Percentiles rank a stretch among this genome's conserved stretches.
Conservation (phyloP, 352 stramenopile genomes). For the Globisporangium spiculum region DNA sequence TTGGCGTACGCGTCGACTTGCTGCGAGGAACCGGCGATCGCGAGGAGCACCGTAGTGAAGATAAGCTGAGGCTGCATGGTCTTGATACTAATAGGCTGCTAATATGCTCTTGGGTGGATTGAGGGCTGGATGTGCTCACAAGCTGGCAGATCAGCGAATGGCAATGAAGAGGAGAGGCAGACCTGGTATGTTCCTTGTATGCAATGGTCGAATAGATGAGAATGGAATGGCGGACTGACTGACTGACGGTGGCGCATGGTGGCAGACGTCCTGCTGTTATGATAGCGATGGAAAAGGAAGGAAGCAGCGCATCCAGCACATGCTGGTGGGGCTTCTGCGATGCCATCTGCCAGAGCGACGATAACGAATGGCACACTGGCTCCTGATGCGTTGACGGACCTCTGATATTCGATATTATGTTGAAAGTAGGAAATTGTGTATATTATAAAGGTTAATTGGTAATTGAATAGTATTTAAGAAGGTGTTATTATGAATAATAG, state of each 20-base stretch:
- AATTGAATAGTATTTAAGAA: not conserved
- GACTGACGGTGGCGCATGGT: not conserved
- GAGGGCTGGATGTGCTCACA: not conserved
- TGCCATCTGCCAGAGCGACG: not conserved
- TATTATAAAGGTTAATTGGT: not conserved
- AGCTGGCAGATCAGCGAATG: conserved; percentile 4
- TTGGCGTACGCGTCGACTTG: conserved; percentile 34
- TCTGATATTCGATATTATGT: not conserved
- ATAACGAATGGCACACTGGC: not conserved
- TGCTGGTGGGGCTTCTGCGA: not conserved
- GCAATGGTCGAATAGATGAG: not conserved
- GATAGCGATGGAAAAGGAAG: not conserved
- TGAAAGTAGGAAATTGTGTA: not conserved
- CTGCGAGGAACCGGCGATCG: conserved; percentile 3
- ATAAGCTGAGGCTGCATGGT: conserved; percentile 12
- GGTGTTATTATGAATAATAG: not conserved
- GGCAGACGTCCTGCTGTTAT: not conserved
- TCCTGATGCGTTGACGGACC: not conserved
- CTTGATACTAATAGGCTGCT: not conserved
- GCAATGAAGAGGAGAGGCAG: not conserved
- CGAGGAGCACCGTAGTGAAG: conserved; percentile 7
- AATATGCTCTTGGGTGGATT: not conserved
- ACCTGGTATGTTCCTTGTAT: not conserved
- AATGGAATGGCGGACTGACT: not conserved
- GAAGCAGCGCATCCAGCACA: not conserved